Conservation (phyloP, 495 filamentous ascomycete genomes). For the Xylaria scruposa region DNA sequence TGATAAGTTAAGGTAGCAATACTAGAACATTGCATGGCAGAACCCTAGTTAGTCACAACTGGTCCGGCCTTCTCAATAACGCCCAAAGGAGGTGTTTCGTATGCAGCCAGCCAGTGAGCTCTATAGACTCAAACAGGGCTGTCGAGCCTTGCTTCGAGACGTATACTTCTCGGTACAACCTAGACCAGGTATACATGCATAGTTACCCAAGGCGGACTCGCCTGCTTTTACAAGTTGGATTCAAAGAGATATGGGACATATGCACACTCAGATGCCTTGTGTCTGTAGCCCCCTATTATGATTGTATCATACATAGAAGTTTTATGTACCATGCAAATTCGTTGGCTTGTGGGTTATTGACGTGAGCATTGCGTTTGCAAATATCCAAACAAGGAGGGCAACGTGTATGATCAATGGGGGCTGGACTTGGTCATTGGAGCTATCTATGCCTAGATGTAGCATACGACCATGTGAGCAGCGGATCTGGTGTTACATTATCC, state of each 20-base stretch:
- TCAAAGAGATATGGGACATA: not conserved
- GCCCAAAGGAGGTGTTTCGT: no score
- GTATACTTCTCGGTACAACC: constrained; percentile 3
- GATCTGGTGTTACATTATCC: not conserved
- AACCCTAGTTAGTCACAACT: not conserved
- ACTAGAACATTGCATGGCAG: not conserved
- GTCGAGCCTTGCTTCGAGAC: not conserved
- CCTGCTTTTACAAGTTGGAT: not conserved
- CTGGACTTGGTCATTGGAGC: no score
- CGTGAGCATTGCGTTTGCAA: not conserved
- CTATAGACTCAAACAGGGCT: not conserved
- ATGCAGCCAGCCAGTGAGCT: constrained; percentile 2
- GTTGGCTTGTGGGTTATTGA: not conserved
- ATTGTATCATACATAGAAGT: not conserved
- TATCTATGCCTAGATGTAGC: not conserved
- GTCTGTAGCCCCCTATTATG: not conserved
- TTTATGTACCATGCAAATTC: not conserved
- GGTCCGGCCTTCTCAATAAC: not conserved
- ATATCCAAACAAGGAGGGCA: no score
- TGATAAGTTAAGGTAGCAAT: not conserved
- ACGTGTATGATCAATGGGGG: no score
- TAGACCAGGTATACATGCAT: not conserved
- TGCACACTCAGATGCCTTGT: not conserved
- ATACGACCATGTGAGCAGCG: not conserved
- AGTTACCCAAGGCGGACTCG: constrained; percentile 3